phyloP scores from a whole-genome alignment of 2,329 filamentous ascomycete species.

The Talaromyces verruculosus region DNA sequence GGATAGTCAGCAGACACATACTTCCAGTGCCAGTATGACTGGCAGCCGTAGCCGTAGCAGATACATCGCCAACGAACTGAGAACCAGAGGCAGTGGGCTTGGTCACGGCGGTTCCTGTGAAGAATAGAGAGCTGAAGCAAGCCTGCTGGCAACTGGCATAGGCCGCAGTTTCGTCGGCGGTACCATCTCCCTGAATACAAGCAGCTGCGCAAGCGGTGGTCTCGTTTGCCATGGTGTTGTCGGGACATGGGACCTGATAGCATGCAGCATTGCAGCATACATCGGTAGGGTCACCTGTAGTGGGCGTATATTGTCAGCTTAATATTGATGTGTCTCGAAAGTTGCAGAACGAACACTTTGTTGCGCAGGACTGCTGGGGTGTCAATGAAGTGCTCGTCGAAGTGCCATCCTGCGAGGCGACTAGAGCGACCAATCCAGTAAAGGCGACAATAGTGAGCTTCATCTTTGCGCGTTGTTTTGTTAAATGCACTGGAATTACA shows the following conservation, averaged over 20 bases:
- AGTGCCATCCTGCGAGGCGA: conserved; percentile 41
- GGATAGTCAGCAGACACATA: not conserved
- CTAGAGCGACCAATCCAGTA: conserved; percentile 47
- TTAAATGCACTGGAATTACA: not conserved
- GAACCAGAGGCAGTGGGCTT: conserved; percentile 24
- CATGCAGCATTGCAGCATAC: conserved; percentile 55
- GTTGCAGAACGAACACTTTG: conserved; percentile 35
- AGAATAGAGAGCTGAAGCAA: conserved; percentile 53
- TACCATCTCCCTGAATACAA: conserved; percentile 56
- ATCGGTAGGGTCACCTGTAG: conserved; percentile 44
- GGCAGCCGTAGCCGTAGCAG: conserved; percentile 10
- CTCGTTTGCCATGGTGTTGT: conserved; percentile 50
- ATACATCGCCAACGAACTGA: conserved; percentile 3
- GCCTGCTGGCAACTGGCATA: conserved; percentile 51
- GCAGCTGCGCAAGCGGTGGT: conserved; percentile 54
- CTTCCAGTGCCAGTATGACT: conserved; percentile 5
- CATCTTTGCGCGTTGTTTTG: conserved; percentile 31
- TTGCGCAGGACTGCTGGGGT: conserved; percentile 37
- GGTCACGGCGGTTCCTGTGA: conserved; percentile 33
- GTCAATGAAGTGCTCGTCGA: conserved; percentile 36
- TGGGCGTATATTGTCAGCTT: not conserved
- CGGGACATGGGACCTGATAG: conserved; percentile 54
- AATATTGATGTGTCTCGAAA: too few species aligned
- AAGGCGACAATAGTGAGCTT: conserved; percentile 47
- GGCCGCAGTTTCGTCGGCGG: conserved; percentile 44